These are phyloP conservation scores for Schizosaccharomyces osmophilus DNA, from an alignment of 805 yeast genomes.

Conservation along the genomic window DNA sequence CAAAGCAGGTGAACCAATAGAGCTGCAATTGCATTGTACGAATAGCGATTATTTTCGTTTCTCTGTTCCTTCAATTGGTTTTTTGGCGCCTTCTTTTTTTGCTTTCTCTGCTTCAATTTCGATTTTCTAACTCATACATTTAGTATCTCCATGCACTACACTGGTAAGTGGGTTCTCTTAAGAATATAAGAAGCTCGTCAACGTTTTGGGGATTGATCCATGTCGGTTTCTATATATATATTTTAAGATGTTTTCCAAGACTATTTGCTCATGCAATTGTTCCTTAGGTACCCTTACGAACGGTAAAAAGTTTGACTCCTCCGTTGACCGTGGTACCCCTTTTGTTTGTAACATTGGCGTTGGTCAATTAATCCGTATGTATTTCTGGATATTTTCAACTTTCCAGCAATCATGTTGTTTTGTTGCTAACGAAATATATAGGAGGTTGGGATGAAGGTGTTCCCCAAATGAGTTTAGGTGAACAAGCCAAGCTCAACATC, in stretches of 20 bases:
- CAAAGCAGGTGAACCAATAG: no score
- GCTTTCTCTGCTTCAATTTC: neutral
- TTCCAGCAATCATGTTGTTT: no score
- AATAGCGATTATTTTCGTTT: neutral
- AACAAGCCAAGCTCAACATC: conserved; percentile 75
- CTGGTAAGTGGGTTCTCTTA: neutral
- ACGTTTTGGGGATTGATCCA: neutral
- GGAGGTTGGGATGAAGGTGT: conserved; percentile 85
- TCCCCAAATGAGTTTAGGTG: conserved; percentile 77
- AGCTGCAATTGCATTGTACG: no score
- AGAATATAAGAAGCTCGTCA: neutral
- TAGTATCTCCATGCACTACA: neutral
- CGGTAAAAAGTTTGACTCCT: conserved; percentile 89
- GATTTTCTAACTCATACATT: neutral
- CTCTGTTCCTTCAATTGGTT: neutral
- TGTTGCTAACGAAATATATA: neutral
- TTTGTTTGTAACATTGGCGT: conserved; percentile 87
- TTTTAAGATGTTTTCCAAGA: neutral
- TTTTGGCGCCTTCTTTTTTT: neutral
- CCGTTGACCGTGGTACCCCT: conserved; percentile 84
- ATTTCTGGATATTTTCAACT: no score
- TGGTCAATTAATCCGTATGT: conserved; percentile 62
- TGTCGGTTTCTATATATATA: neutral
- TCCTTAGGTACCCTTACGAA: conserved; percentile 86
- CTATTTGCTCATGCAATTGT: conserved; percentile 30